phyloP scores from a whole-genome alignment of 1,139 yeast genomes.

The Yamadazyma oceani region DNA sequence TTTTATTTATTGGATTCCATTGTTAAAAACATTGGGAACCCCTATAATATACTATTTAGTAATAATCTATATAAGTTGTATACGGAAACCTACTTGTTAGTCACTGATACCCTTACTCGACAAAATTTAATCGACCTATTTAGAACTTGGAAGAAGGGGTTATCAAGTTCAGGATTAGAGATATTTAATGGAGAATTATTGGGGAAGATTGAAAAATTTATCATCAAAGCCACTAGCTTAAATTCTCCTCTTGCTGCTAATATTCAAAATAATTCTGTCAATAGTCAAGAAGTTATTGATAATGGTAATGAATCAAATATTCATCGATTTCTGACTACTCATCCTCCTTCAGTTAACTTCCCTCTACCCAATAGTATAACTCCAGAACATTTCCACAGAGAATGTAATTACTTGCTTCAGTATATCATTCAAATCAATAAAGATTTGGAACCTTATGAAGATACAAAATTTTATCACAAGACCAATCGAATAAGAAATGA shows the following conservation, averaged over 20 bases:
- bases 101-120: constrained; percentile 39
- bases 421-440: constrained; percentile 26
- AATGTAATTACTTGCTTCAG: constrained; percentile 32
- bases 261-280: constrained; percentile 4
- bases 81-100: constrained; percentile 40
- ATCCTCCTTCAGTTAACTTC: constrained; percentile 1
- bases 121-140: constrained; percentile 40
- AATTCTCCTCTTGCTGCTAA: constrained; percentile 5
- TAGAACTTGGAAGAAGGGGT: constrained; percentile 39
- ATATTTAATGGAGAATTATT: constrained; percentile 34
- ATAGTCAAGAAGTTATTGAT: background rate
- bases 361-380: constrained; percentile 18
- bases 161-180: constrained; percentile 35
- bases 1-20: constrained; percentile 45
- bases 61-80: constrained; percentile 33
- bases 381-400: constrained; percentile 33
- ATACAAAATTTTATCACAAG: constrained; percentile 11
- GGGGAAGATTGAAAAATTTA: constrained; percentile 38
- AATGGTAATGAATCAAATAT: too few relatives aligned
- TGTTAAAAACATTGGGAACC: constrained; percentile 45
- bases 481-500: constrained; percentile 27
- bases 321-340: background rate
- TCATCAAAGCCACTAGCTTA: constrained; percentile 37
- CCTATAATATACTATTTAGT: constrained; percentile 42
- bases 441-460: constrained; percentile 18